phyloP scores from a whole-genome alignment of 2,329 filamentous ascomycete genomes.

The Talaromyces amestolkiae region DNA sequence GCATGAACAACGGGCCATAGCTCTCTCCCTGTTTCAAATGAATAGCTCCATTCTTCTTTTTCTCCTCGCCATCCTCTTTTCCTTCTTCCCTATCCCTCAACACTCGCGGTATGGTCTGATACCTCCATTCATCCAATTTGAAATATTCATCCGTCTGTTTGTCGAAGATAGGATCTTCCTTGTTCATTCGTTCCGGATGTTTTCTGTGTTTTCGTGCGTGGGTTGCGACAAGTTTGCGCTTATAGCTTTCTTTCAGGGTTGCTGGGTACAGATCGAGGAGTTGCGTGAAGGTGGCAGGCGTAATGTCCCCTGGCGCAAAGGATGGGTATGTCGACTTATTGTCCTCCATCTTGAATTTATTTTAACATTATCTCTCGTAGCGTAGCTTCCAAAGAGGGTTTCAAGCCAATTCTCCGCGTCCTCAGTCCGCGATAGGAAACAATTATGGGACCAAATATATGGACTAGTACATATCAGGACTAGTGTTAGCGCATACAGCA shows the following conservation, averaged over 20 bases:
- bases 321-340: constrained; percentile 6
- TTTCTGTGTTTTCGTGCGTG: constrained; percentile 24
- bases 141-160: constrained; percentile 30
- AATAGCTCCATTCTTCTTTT: constrained; percentile 11
- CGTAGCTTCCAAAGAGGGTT: too few species aligned
- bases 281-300: constrained; percentile 26
- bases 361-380: too few species aligned
- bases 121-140: constrained; percentile 40
- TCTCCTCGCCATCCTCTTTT: constrained; percentile 19
- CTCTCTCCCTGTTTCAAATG: constrained; percentile 22
- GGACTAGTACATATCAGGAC: background rate
- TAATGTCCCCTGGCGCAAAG: constrained; percentile 30
- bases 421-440: background rate
- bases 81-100: constrained; percentile 24
- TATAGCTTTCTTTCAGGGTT: constrained; percentile 28
- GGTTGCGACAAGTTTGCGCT: constrained; percentile 25
- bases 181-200: constrained; percentile 19
- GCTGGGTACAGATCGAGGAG: constrained; percentile 29
- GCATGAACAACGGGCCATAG: constrained; percentile 14
- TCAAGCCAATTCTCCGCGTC: background rate
- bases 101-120: constrained; percentile 31
- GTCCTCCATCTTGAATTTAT: background rate
- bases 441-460: background rate
- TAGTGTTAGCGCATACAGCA: background rate
- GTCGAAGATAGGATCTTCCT: constrained; percentile 1